phyloP scores from a whole-genome alignment of 352 stramenopile species.

The Pythium brachiatum region DNA sequence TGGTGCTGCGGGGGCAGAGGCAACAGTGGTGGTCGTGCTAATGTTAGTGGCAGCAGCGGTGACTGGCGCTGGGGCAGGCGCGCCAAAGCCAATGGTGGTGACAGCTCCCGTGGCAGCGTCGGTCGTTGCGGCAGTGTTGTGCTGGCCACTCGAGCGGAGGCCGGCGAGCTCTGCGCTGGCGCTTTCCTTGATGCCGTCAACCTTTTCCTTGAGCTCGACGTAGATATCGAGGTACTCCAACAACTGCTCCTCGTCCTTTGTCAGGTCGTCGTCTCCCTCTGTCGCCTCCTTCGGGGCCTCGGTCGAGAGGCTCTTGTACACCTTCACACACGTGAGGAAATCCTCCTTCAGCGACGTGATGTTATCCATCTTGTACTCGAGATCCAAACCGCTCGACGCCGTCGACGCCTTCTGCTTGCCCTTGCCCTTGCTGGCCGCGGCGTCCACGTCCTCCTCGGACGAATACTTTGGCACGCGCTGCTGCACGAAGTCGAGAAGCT shows the following conservation, averaged over 20 bases:
- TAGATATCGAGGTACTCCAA: conserved; percentile 86
- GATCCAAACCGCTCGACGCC: conserved; percentile 24
- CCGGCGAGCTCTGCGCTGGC: conserved; percentile 25
- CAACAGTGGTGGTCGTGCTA: not conserved
- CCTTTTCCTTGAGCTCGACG: conserved; percentile 84
- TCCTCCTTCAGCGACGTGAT: conserved; percentile 55
- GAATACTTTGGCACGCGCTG: conserved; percentile 55
- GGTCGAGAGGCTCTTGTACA: conserved; percentile 28
- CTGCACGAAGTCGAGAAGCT: conserved; percentile 50
- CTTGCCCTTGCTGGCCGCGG: conserved; percentile 43
- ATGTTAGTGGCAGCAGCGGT: conserved; percentile 11
- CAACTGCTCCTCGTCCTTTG: conserved; percentile 45
- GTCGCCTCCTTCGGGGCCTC: conserved; percentile 21
- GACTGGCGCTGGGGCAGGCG: conserved; percentile 15
- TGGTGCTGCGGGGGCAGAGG: conserved; percentile 1
- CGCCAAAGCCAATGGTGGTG: conserved; percentile 75
- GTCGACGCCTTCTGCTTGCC: conserved; percentile 59
- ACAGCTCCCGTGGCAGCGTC: conserved; percentile 28
- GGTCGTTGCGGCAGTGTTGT: conserved; percentile 9
- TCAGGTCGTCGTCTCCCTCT: conserved; percentile 22
- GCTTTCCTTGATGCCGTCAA: conserved; percentile 71
- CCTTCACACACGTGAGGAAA: conserved; percentile 51
- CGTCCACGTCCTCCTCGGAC: conserved; percentile 20
- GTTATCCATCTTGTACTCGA: conserved; percentile 50
- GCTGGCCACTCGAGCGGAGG: not conserved